These are phyloP conservation scores for Cyberlindnera maclurae DNA, from an alignment of 805 yeast species.

Conservation along the genomic window DNA sequence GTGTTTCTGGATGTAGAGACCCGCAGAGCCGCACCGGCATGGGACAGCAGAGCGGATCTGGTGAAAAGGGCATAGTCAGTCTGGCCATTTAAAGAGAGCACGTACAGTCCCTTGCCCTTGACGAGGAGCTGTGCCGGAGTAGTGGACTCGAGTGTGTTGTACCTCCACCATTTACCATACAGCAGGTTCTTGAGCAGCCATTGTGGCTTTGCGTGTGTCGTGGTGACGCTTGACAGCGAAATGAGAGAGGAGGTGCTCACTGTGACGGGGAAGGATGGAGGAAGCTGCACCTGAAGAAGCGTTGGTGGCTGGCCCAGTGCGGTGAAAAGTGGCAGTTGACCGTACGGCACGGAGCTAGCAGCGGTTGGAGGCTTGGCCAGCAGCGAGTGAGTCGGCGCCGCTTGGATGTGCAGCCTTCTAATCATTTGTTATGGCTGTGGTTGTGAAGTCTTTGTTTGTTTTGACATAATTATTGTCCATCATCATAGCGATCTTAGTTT, in stretches of 20 bases:
- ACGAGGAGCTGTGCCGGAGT: slow-evolving; percentile 14
- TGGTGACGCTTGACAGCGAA: slow-evolving; percentile 26
- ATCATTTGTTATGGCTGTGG: not conserved
- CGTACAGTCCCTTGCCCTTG: slow-evolving; percentile 9
- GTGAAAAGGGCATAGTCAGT: slow-evolving; percentile 56
- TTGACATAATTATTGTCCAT: not conserved
- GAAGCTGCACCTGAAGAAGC: slow-evolving; percentile 41
- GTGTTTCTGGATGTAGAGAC: slow-evolving; percentile 29
- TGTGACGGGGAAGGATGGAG: slow-evolving; percentile 51
- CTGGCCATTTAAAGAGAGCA: slow-evolving; percentile 46
- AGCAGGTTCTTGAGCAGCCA: not conserved
- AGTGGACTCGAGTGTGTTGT: slow-evolving; percentile 39
- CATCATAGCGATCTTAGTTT: too few relatives aligned
- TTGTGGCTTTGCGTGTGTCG: slow-evolving; percentile 3
- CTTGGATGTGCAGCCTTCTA: slow-evolving; percentile 11
- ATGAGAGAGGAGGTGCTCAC: slow-evolving; percentile 43
- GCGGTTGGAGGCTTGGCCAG: not conserved
- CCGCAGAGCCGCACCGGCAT: slow-evolving; percentile 44
- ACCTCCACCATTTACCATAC: slow-evolving; percentile 29
- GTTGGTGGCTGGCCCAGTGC: slow-evolving; percentile 44
- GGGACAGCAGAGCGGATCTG: slow-evolving; percentile 40
- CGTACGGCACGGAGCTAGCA: slow-evolving; percentile 1
- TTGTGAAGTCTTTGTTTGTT: not conserved
- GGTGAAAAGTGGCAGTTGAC: slow-evolving; percentile 12
- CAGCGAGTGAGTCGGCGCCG: slow-evolving; percentile 11